Evolutionary conservation across 2,329 filamentous ascomycete species (phyloP).

Genomic region (Hypoxylon sp.): DNA sequence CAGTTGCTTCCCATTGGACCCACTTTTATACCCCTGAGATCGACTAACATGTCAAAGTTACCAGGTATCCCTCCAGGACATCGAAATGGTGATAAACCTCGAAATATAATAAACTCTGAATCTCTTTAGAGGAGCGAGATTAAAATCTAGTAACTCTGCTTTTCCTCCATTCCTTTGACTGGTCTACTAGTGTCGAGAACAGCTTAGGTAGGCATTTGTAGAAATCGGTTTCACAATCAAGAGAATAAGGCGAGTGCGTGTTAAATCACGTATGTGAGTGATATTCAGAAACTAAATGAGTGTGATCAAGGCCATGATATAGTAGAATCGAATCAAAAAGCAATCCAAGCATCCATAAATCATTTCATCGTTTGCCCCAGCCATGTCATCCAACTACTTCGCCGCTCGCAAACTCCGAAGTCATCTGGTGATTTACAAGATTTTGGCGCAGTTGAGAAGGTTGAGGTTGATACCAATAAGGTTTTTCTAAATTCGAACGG

Average conservation of each 20-base stretch:
- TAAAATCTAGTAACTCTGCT: too few species aligned
- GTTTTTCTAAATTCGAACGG: neutral
- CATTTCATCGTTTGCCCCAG: constrained; percentile 9
- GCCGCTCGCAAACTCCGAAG: neutral
- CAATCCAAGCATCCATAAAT: constrained; percentile 15
- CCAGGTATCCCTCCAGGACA: too few species aligned
- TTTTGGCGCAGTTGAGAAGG: constrained; percentile 28
- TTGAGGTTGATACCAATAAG: constrained; percentile 18
- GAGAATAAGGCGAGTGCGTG: neutral
- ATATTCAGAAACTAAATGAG: constrained; percentile 38
- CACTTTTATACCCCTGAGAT: too few species aligned
- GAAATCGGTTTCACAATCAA: constrained; percentile 1
- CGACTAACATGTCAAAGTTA: too few species aligned
- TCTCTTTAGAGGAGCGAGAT: too few species aligned
- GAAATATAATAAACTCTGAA: too few species aligned
- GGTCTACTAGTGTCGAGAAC: neutral
- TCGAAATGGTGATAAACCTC: too few species aligned
- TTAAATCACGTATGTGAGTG: constrained; percentile 15
- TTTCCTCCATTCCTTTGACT: too few species aligned
- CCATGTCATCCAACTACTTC: neutral
- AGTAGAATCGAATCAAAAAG: constrained; percentile 14
- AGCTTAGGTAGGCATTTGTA: neutral
- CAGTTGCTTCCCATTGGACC: too few species aligned
- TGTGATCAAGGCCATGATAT: constrained; percentile 44
- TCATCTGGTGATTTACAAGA: constrained; percentile 16